Conservation (phyloP, 176 grass and related monocot genomes). For the Elaeis guineensis region DNA sequence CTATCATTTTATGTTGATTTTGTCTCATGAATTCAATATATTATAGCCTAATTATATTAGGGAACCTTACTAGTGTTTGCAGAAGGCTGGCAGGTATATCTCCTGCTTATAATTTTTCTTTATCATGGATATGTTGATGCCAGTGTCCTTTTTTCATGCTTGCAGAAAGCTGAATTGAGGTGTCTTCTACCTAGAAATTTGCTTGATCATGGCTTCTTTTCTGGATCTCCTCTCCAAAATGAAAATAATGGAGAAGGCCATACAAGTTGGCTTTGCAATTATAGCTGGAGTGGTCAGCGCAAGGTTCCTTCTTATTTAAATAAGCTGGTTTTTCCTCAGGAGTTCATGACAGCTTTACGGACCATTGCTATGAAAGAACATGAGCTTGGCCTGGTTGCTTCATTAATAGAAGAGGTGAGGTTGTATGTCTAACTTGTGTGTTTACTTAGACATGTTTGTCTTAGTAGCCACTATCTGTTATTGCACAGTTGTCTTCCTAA, state of each 20-base stretch:
- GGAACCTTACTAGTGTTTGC: no score
- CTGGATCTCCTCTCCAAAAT: slow-evolving; percentile 29
- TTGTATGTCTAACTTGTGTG: background rate
- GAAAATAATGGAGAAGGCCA: slow-evolving; percentile 26
- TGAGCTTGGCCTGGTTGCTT: slow-evolving; percentile 54
- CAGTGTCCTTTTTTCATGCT: slow-evolving; percentile 8
- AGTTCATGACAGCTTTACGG: slow-evolving; percentile 58
- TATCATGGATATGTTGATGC: slow-evolving; percentile 1
- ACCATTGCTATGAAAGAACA: slow-evolving; percentile 92
- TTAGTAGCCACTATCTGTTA: background rate
- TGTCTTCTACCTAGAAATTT: slow-evolving; percentile 65
- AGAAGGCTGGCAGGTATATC: slow-evolving; percentile 1
- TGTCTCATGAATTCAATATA: no score
- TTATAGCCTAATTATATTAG: no score
- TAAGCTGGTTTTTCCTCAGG: slow-evolving; percentile 67
- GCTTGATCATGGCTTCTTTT: slow-evolving; percentile 78
- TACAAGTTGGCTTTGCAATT: slow-evolving; percentile 27
- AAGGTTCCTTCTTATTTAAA: slow-evolving; percentile 71
- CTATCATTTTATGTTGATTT: no score
- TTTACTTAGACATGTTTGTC: background rate
- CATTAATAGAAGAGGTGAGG: slow-evolving; percentile 55
- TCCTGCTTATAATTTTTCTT: background rate
- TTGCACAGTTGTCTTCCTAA: background rate
- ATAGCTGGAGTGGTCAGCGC: slow-evolving; percentile 79
- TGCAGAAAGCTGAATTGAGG: slow-evolving; percentile 79